phyloP scores from a whole-genome alignment of 208 protist species.

The Trichomonas tenax region DNA sequence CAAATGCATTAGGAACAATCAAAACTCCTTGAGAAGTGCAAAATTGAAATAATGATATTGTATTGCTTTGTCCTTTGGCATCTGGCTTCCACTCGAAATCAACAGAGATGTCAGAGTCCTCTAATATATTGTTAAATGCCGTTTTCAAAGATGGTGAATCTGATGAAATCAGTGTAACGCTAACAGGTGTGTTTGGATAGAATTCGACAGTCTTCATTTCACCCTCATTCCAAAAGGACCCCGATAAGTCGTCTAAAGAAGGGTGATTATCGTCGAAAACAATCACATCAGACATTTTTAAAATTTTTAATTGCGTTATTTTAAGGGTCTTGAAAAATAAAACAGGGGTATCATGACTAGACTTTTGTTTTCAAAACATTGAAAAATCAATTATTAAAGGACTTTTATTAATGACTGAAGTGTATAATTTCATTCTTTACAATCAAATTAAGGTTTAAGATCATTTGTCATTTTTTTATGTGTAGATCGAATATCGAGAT shows the following conservation, averaged over 20 bases:
- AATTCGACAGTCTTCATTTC: background rate
- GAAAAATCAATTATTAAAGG: too few species aligned
- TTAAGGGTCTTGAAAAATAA: too few species aligned
- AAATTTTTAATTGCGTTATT: too few species aligned
- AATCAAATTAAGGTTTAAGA: too few species aligned
- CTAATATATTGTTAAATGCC: background rate
- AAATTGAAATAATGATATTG: background rate
- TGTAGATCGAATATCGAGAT: too few species aligned
- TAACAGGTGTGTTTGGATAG: background rate
- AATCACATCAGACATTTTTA: too few species aligned
- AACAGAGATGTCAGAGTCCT: background rate
- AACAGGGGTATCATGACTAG: too few species aligned
- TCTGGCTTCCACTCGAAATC: background rate
- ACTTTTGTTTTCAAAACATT: too few species aligned
- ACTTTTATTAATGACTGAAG: too few species aligned
- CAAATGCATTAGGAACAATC: background rate
- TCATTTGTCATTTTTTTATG: too few species aligned
- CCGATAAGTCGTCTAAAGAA: background rate
- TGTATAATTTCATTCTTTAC: too few species aligned
- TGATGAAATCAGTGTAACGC: background rate
- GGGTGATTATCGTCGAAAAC: too few species aligned
- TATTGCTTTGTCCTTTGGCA: background rate
- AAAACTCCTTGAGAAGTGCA: background rate
- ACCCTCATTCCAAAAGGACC: background rate
- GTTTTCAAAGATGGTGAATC: background rate